These are phyloP conservation scores for Cryptococcus neoformans DNA, from an alignment of 1,284 basidiomycete genomes.

Conservation along the genomic window DNA sequence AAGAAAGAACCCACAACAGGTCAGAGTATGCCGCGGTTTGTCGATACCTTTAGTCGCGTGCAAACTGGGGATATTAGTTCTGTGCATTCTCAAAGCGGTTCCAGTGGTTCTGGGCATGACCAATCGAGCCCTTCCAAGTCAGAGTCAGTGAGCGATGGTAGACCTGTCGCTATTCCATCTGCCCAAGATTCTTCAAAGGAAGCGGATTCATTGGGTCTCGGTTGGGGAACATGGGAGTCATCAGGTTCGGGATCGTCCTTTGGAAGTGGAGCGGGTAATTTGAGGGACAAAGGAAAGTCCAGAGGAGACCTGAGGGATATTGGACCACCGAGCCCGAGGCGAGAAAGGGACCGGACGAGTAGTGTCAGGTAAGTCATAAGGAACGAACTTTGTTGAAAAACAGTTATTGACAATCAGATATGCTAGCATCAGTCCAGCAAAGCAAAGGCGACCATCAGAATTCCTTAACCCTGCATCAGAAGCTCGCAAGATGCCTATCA, in stretches of 20 bases:
- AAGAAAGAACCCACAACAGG: slow-evolving; percentile 8
- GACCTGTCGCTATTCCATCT: slow-evolving; percentile 10
- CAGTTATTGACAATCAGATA: background rate
- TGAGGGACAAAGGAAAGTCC: slow-evolving; percentile 28
- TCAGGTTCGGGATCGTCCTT: slow-evolving; percentile 18
- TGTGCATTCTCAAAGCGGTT: slow-evolving; percentile 4
- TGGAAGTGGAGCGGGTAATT: slow-evolving; percentile 17
- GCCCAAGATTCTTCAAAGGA: slow-evolving; percentile 20
- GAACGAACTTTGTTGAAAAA: background rate
- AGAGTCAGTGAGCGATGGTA: background rate
- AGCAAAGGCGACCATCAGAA: slow-evolving; percentile 38
- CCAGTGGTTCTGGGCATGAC: background rate
- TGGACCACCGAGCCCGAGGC: slow-evolving; percentile 30
- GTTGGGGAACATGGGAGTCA: slow-evolving; percentile 29
- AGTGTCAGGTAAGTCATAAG: slow-evolving; percentile 21
- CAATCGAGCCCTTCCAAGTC: background rate
- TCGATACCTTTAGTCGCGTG: background rate
- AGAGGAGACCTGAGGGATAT: background rate
- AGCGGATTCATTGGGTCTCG: slow-evolving; percentile 35
- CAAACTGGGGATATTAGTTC: slow-evolving; percentile 5
- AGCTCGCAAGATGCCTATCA: slow-evolving; percentile 30
- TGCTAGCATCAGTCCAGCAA: slow-evolving; percentile 20
- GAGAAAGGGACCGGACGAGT: slow-evolving; percentile 22
- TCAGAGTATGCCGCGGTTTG: slow-evolving; percentile 9
- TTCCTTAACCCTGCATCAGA: slow-evolving; percentile 38